These are phyloP conservation scores for Drosera spatulata DNA, from an alignment of 179 eudicot species.

Conservation along the genomic window DNA sequence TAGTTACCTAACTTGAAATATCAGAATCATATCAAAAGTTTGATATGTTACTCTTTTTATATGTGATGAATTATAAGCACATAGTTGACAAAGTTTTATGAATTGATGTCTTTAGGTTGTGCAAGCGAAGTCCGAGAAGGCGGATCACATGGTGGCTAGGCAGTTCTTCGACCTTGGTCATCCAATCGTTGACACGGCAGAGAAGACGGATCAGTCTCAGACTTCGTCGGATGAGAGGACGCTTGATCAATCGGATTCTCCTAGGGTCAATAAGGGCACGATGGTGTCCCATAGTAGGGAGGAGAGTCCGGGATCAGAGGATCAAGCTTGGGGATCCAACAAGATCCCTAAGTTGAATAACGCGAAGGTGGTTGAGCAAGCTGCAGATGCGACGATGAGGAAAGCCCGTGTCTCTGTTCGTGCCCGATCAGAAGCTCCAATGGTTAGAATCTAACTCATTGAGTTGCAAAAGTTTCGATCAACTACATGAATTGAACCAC, in stretches of 20 bases:
- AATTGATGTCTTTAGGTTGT: conserved; percentile 4
- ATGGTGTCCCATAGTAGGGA: conserved; percentile 8
- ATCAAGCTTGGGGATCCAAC: conserved; percentile 32
- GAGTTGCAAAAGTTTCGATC: background rate
- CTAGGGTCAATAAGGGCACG: conserved; percentile 1
- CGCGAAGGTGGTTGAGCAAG: conserved; percentile 15
- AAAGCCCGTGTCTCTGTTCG: conserved; percentile 17
- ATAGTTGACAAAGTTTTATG: background rate
- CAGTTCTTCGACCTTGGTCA: conserved; percentile 5
- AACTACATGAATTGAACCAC: background rate
- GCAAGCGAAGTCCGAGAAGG: conserved; percentile 7
- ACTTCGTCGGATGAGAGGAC: conserved; percentile 5
- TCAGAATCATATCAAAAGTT: background rate
- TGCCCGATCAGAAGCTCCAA: conserved; percentile 12
- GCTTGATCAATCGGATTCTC: conserved; percentile 2
- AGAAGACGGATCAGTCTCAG: background rate
- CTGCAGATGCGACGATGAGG: conserved; percentile 51
- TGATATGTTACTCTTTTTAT: background rate
- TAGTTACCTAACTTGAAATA: conserved; percentile 3
- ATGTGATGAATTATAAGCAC: background rate
- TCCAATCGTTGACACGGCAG: background rate
- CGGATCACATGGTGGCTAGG: background rate
- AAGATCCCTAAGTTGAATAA: conserved; percentile 26
- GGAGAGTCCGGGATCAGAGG: conserved; percentile 6
- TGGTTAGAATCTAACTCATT: conserved; percentile 1